phyloP scores from a whole-genome alignment of 805 yeast species.

The Saccharomyces eubayanus region DNA sequence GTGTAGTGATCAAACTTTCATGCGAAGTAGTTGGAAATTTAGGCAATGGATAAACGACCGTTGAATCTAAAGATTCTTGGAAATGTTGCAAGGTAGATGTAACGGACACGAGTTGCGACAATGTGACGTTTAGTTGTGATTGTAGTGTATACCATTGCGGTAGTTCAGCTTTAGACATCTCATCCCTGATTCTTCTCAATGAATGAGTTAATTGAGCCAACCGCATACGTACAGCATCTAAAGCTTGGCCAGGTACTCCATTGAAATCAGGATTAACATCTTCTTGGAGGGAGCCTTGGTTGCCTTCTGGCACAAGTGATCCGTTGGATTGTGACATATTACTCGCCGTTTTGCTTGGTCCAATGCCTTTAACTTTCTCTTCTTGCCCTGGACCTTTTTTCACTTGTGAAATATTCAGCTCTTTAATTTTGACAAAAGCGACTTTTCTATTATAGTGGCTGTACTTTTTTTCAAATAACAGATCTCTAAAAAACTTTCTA shows the following conservation, averaged over 20 bases:
- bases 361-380: neutral
- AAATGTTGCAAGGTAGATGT: constrained; percentile 58
- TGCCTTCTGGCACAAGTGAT: neutral
- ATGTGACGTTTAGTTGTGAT: constrained; percentile 71
- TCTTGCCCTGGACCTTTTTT: neutral
- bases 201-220: constrained; percentile 56
- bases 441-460: neutral
- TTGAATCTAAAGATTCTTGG: constrained; percentile 47
- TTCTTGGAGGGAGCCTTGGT: constrained; percentile 2
- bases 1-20: constrained; percentile 72
- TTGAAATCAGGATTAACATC: constrained; percentile 15
- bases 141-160: constrained; percentile 57
- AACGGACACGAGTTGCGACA: constrained; percentile 77
- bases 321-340: constrained; percentile 2
- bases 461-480: neutral
- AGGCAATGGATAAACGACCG: constrained; percentile 78
- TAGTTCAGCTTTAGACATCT: constrained; percentile 38
- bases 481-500: neutral
- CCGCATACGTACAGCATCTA: constrained; percentile 56
- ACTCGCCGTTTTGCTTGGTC: neutral
- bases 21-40: constrained; percentile 80
- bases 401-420: neutral
- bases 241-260: constrained; percentile 51
- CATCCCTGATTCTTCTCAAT: constrained; percentile 46
- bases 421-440: neutral